Percentiles rank a stretch among this genome's conserved stretches.
Evolutionary conservation across 208 protist genomes (phyloP).

Genomic region (Trypanosoma melophagium): DNA sequence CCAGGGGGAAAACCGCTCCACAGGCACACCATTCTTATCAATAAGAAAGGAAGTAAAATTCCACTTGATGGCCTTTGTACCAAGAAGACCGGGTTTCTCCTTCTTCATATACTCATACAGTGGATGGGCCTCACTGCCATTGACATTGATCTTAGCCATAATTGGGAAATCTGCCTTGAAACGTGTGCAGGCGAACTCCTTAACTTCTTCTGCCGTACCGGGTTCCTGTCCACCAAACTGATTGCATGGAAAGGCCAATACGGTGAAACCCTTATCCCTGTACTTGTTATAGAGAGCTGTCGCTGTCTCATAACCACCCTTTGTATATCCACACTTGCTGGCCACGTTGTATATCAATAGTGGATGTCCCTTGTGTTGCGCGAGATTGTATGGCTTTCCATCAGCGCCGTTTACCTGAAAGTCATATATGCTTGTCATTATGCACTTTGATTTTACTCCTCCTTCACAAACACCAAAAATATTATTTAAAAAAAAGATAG

Average conservation of each 20-base stretch:
- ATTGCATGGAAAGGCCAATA: slow-evolving; percentile 93
- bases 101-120: slow-evolving; percentile 87
- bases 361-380: slow-evolving; percentile 85
- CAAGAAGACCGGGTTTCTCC: too few species aligned
- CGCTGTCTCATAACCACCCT: slow-evolving; percentile 77
- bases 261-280: slow-evolving; percentile 79
- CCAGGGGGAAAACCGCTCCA: slow-evolving; percentile 68
- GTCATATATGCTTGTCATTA: slow-evolving; percentile 83
- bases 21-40: slow-evolving; percentile 61
- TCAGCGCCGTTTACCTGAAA: slow-evolving; percentile 69
- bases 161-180: slow-evolving; percentile 86
- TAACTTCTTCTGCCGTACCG: slow-evolving; percentile 71
- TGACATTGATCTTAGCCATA: slow-evolving; percentile 91
- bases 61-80: slow-evolving; percentile 87
- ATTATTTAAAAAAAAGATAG: too few species aligned
- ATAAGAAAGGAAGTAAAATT: slow-evolving; percentile 94
- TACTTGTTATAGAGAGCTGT: slow-evolving; percentile 87
- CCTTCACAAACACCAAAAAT: too few species aligned
- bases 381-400: slow-evolving; percentile 81
- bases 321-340: slow-evolving; percentile 88
- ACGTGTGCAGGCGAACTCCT: slow-evolving; percentile 57
- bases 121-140: slow-evolving; percentile 74
- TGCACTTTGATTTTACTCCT: too few species aligned
- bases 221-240: slow-evolving; percentile 89
- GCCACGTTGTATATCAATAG: slow-evolving; percentile 93